Conservation (phyloP, 2,329 filamentous ascomycete species). For the Neurospora sp. region DNA sequence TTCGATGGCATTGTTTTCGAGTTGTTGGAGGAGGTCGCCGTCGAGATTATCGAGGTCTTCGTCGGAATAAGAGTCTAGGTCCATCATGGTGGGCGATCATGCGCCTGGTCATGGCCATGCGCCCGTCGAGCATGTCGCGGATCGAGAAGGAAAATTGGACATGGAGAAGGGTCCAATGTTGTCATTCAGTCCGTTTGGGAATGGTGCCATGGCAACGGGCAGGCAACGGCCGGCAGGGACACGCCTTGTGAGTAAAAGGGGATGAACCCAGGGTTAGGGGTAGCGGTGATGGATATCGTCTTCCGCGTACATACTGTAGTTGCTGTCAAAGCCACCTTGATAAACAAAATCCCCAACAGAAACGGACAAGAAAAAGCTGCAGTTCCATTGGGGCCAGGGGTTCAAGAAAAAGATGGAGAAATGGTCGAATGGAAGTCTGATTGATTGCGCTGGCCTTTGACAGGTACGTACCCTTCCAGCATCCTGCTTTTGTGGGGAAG, state of each 20-base stretch:
- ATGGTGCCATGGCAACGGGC: neutral
- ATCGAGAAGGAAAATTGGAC: neutral
- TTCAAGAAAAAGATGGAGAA: neutral
- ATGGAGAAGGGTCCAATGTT: neutral
- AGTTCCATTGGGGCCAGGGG: neutral
- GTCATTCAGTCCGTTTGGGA: neutral
- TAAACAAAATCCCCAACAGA: neutral
- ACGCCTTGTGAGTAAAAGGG: neutral
- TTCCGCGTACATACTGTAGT: neutral
- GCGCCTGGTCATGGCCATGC: neutral
- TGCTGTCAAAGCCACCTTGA: neutral
- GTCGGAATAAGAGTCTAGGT: conserved; percentile 52
- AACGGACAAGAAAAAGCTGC: neutral
- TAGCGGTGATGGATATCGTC: neutral
- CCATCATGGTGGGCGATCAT: neutral
- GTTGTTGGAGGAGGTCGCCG: conserved; percentile 46
- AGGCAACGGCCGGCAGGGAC: neutral
- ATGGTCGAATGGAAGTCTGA: neutral
- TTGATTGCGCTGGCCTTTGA: neutral
- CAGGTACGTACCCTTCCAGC: neutral
- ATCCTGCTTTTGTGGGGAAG: neutral
- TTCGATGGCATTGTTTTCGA: conserved; percentile 55
- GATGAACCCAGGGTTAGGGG: neutral
- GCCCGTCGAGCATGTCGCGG: neutral
- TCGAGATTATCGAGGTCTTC: conserved; percentile 54